Base-by-base conservation (phyloP, 768 basidiomycete genomes). In the Boletus speciosus region DNA sequence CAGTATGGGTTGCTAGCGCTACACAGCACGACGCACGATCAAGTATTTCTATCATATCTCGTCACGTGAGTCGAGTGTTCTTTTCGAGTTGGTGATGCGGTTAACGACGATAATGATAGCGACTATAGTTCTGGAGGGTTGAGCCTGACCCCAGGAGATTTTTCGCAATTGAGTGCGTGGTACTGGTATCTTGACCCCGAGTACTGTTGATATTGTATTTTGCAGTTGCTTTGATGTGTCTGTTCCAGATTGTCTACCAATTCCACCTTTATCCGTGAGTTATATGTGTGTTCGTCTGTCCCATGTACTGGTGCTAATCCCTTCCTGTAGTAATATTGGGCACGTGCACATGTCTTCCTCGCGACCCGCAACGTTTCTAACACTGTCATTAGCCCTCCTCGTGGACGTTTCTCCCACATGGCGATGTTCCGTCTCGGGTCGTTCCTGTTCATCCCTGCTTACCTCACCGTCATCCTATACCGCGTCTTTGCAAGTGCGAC, bases 381-480 rank as follows among this genome's bases (percentile, higher is more conserved):
- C 27, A 12, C 32, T 51, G 55, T 44, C 39, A 42, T 49, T 60
- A 90, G 87, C 5, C 90, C 90, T 64, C 90, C 90, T 31, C 75
- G 90, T 61, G 85, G 88, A 39, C 84, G 86, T 43, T 91, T 89
- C 68, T 90, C 89, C 4, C 90, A 90, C 66, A 74, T 91, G 29
- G 81, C 89, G 5, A 95, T 93, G 92, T 94, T 93, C 79, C 86
- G 93, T 47, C 74, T 95, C 15, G 93, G 93, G 41, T 87, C 89
- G 6, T 68, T 86, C 21, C 75, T 96, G 34, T 97, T 93, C 72
- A 86, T 98, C 58, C 94, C 94, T 3, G 84, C 92, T 16, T 97
- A 98, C 71, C 78, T 95, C 41, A 82, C 84, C 6, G 86, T 96
- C 34, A 77, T 81, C 47, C 76, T 84, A 43, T 94, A 85, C 68